Percentiles rank a stretch among this genome's conserved stretches.
Evolutionary conservation across 176 grass and related monocot species (phyloP).

Genomic region (Bothriochloa decipiens): DNA sequence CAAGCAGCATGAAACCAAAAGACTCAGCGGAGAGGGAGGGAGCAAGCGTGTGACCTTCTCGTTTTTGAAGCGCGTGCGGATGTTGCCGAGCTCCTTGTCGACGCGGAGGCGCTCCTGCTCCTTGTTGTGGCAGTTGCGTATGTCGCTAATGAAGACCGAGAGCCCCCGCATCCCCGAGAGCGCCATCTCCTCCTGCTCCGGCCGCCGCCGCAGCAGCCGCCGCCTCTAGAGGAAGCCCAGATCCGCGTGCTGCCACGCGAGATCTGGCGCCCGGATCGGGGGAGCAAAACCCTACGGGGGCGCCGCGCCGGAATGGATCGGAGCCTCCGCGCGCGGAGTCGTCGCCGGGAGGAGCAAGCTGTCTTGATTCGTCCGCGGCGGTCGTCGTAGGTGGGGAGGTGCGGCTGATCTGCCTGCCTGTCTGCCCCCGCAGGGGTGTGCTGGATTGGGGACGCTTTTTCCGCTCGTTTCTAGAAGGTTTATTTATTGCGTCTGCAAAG

Average conservation of each 20-base stretch:
- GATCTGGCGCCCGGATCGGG: conserved; percentile 49
- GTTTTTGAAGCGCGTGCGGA: conserved; percentile 93
- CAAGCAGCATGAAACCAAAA: not conserved
- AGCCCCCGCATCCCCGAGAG: conserved; percentile 97
- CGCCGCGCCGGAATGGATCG: conserved; percentile 33
- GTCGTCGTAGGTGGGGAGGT: conserved; percentile 12
- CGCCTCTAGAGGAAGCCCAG: conserved; percentile 48
- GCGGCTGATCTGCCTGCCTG: conserved; percentile 45
- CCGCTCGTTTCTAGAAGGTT: no score
- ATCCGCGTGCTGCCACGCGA: conserved; percentile 61
- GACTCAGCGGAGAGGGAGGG: not conserved
- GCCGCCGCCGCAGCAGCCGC: conserved; percentile 33
- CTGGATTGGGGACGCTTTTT: no score
- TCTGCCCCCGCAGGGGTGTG: no score
- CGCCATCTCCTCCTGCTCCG: conserved; percentile 58
- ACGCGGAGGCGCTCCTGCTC: conserved; percentile 99
- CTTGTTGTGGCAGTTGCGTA: conserved; percentile 99
- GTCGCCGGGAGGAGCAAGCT: not conserved
- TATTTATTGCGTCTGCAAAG: no score
- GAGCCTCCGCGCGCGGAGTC: not conserved
- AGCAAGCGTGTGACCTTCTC: conserved; percentile 68
- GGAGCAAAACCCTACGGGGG: conserved; percentile 13
- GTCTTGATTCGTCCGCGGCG: conserved; percentile 25
- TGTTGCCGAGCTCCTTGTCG: conserved; percentile 99
- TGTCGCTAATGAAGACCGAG: conserved; percentile 98